phyloP scores from a whole-genome alignment of 2,329 filamentous ascomycete species.

The Penicillium aurantiogriseum region DNA sequence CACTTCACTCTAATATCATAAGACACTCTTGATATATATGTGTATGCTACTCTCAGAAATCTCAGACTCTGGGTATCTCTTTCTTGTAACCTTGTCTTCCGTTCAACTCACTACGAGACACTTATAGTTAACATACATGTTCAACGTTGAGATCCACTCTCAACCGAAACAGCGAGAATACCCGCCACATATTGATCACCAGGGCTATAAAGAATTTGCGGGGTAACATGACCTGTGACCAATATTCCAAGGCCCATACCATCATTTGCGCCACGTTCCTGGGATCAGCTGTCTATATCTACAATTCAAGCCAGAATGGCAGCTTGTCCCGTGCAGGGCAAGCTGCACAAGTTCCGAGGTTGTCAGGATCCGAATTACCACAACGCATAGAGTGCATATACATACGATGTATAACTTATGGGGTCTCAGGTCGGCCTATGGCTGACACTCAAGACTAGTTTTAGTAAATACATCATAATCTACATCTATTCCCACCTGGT shows the following conservation, averaged over 20 bases:
- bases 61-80: neutral
- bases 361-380: neutral
- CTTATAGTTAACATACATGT: neutral
- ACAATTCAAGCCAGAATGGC: neutral
- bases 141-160: conserved; percentile 10
- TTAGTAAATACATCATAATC: neutral
- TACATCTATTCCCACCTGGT: neutral
- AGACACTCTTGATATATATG: neutral
- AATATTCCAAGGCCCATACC: neutral
- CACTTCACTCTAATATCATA: neutral
- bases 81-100: neutral
- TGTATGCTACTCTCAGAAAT: neutral
- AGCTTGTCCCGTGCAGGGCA: neutral
- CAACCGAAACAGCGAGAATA: conserved; percentile 1
- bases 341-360: neutral
- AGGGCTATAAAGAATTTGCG: conserved; percentile 1
- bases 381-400: too few relatives aligned
- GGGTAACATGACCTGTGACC: conserved; percentile 2
- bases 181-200: conserved; percentile 3
- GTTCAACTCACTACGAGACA: too few relatives aligned
- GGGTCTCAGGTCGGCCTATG: neutral
- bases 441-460: too few relatives aligned
- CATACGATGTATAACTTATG: neutral
- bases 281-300: neutral
- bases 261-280: neutral